Base-by-base conservation (phyloP, 1,284 basidiomycete species). In the Apiotrichum akiyoshidainum region DNA sequence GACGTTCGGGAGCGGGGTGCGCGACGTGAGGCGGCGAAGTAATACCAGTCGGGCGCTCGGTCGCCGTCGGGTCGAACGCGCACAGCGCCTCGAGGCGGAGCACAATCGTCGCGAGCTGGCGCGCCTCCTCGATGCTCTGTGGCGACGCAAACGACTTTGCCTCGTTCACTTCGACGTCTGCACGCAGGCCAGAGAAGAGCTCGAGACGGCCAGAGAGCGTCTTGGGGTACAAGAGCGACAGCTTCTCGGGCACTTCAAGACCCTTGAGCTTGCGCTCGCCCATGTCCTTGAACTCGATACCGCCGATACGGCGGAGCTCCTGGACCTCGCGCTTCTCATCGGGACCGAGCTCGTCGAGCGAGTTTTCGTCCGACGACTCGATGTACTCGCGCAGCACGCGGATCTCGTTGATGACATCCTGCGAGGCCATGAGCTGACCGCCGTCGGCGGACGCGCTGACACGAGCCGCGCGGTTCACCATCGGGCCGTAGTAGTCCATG, bases 401-500 rank as follows among this genome's bases (percentile, higher is more conserved):
- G 72, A 96, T 86, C 80, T 94, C 92, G 57, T 87, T 85, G 58
- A 93, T 82, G 64, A 97, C 88, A 65, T 98, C 94, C 17, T 87
- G 85, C 68, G 90, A 92, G 69, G 90, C 89, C 85, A 92, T 88
- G 71, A 99, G 92, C 78, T 99, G 92, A 0, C 96, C 96, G 14
- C 96, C 96, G 33, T 87, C 86, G 1, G 96, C 93, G 57, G 82
- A 85, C 40, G 88, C 86, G 63, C 83, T 85, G 71, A 99, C 90
- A 56, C 96, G 84, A 2, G 95, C 86, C 0, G 95, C 84, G 45
- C 94, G 88, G 76, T 96, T 96, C 65, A 94, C 90, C 85, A 94
- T 90, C 1, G 90, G 87, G 0, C 92, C 92, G 69, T 94, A 91
- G 79, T 96, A 96, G 78, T 99, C 95, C 96, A 99, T 99, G 31